Percentiles rank a stretch among this genome's conserved stretches.
These are phyloP conservation scores for Epipyxis sp. DNA, from an alignment of 108 stramenopile genomes.

Conservation along the genomic window DNA sequence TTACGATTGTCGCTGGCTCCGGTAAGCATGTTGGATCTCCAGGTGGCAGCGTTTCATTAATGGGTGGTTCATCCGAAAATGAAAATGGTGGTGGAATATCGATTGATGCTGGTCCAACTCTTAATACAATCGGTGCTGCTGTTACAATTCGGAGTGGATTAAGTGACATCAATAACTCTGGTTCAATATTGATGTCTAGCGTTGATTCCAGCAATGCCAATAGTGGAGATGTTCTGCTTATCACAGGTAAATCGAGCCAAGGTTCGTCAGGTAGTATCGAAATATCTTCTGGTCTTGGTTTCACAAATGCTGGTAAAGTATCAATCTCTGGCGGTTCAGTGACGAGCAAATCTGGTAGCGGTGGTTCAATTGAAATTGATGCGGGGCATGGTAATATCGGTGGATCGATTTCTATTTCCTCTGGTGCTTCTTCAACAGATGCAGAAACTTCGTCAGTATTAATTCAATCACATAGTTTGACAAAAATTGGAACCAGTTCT, in stretches of 20 bases:
- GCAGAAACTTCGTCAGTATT: no score
- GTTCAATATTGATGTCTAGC: constrained; percentile 36
- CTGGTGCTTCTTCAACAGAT: neutral
- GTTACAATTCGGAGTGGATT: constrained; percentile 43
- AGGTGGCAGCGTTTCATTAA: neutral
- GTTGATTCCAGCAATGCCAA: no score
- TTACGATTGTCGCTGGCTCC: neutral
- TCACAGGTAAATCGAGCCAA: no score
- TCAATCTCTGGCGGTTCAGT: neutral
- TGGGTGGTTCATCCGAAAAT: neutral
- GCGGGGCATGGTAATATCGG: neutral
- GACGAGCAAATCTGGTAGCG: neutral
- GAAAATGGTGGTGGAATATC: neutral
- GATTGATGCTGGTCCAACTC: constrained; percentile 41
- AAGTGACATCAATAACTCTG: constrained; percentile 35
- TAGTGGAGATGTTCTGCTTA: no score
- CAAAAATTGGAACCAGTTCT: no score
- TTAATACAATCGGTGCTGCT: constrained; percentile 41
- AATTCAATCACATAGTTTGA: no score
- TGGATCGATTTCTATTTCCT: neutral
- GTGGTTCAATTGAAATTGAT: neutral
- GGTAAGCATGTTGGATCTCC: no score
- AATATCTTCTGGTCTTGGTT: neutral
- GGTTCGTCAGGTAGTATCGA: neutral
- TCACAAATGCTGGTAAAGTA: neutral